Percentiles rank a stretch among this genome's conserved stretches.
Conservation (phyloP, 108 stramenopile species). For the Cyclotella sp. region DNA sequence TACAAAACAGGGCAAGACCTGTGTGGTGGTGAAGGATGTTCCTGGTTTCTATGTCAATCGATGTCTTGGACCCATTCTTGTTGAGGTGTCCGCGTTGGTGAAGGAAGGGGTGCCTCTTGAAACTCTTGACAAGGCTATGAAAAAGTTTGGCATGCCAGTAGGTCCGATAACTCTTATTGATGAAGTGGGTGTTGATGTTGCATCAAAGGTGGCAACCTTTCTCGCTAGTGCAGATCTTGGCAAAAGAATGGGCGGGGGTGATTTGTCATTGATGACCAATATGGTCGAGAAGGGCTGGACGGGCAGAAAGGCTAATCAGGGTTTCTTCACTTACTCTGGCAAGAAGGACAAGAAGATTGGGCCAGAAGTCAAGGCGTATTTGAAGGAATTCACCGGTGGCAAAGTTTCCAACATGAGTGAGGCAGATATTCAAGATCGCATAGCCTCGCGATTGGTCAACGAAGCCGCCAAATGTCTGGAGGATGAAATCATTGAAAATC, state of each 20-base stretch:
- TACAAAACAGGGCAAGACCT: slow-evolving; percentile 98
- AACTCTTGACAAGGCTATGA: slow-evolving; percentile 91
- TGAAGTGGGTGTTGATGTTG: slow-evolving; percentile 95
- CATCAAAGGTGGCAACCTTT: slow-evolving; percentile 92
- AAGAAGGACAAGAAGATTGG: slow-evolving; percentile 90
- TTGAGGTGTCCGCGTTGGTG: slow-evolving; percentile 87
- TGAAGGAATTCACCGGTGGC: slow-evolving; percentile 68
- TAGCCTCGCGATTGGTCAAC: slow-evolving; percentile 95
- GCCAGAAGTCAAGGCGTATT: slow-evolving; percentile 77
- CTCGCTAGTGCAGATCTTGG: slow-evolving; percentile 95
- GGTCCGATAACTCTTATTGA: slow-evolving; percentile 88
- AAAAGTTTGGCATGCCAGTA: slow-evolving; percentile 93
- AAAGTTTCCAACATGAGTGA: slow-evolving; percentile 71
- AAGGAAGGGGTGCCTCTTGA: slow-evolving; percentile 89
- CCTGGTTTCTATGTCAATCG: slow-evolving; percentile 99
- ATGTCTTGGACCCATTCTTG: slow-evolving; percentile 96
- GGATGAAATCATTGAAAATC: slow-evolving; percentile 97
- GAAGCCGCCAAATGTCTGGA: slow-evolving; percentile 98
- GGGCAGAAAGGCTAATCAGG: slow-evolving; percentile 96
- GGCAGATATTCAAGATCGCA: slow-evolving; percentile 94
- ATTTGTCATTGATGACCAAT: slow-evolving; percentile 88
- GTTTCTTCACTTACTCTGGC: slow-evolving; percentile 95
- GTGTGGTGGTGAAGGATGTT: slow-evolving; percentile 98
- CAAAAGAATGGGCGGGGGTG: slow-evolving; percentile 94
- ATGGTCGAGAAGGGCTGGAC: slow-evolving; percentile 97